A percentile compares a stretch with the other conserved stretches of the same genome.
phyloP scores from a whole-genome alignment of 2,329 filamentous ascomycete species.

The Chalaropsis ovoidea region DNA sequence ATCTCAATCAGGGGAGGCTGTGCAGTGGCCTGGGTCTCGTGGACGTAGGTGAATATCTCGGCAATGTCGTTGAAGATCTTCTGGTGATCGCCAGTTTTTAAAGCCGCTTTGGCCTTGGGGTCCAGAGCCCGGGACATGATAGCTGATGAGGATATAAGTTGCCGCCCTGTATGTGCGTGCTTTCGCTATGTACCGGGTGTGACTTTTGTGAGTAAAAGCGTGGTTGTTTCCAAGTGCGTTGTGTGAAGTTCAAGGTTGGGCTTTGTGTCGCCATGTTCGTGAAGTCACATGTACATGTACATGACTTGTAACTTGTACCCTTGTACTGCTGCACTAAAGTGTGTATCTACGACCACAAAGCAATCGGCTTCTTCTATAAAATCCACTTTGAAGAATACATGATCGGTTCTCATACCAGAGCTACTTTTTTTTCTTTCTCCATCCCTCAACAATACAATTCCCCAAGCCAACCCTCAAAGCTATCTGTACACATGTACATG shows the following conservation, averaged over 20 bases:
- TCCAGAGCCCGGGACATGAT: slow-evolving; percentile 51
- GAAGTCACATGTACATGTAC: neutral
- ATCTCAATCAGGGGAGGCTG: slow-evolving; percentile 38
- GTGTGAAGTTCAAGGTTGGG: neutral
- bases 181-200: too few relatives aligned
- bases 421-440: neutral
- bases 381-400: too few relatives aligned
- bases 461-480: neutral
- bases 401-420: too few relatives aligned
- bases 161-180: too few relatives aligned
- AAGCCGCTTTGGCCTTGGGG: slow-evolving; percentile 35
- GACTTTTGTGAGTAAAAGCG: too few relatives aligned
- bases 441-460: neutral
- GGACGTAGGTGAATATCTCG: slow-evolving; percentile 32
- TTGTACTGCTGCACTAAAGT: neutral
- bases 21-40: neutral
- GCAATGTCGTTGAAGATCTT: slow-evolving; percentile 40
- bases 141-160: neutral
- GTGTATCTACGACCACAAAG: too few relatives aligned
- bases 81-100: slow-evolving; percentile 37
- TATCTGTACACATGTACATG: slow-evolving; percentile 9
- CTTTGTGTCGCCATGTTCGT: too few relatives aligned
- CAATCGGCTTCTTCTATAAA: too few relatives aligned
- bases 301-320: neutral
- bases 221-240: too few relatives aligned